phyloP scores from a whole-genome alignment of 2,329 filamentous ascomycete species.

The Calonectria crousiana region DNA sequence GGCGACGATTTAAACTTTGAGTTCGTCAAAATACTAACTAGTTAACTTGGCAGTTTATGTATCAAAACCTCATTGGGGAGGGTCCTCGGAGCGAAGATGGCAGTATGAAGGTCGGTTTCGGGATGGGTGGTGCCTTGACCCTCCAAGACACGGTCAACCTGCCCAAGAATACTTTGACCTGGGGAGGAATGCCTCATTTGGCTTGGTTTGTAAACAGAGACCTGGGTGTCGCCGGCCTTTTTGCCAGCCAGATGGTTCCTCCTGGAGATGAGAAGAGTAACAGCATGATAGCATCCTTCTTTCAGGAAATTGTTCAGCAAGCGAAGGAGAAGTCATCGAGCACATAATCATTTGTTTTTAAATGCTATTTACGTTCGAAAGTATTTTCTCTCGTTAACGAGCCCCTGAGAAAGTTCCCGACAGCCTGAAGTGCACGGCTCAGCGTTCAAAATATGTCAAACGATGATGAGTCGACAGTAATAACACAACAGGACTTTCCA shows the following conservation, averaged over 20 bases:
- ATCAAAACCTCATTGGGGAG: conserved; percentile 9
- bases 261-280: conserved; percentile 10
- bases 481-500: no score
- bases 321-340: not conserved
- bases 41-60: conserved; percentile 1
- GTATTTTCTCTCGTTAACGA: no score
- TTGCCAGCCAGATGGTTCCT: conserved; percentile 3
- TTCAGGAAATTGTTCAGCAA: not conserved
- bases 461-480: no score
- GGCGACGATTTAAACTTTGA: no score
- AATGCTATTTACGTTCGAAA: no score
- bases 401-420: no score
- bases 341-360: no score
- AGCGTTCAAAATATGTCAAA: no score
- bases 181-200: conserved; percentile 17
- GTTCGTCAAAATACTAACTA: not conserved
- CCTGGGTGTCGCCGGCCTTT: not conserved
- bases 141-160: conserved; percentile 3
- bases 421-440: no score
- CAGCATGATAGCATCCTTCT: not conserved
- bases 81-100: not conserved
- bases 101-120: conserved; percentile 4
- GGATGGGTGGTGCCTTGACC: not conserved
- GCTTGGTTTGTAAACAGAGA: conserved; percentile 19
- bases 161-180: conserved; percentile 1